phyloP scores from a whole-genome alignment of 2,329 filamentous ascomycete genomes.

The Colletotrichum sansevieriae region DNA sequence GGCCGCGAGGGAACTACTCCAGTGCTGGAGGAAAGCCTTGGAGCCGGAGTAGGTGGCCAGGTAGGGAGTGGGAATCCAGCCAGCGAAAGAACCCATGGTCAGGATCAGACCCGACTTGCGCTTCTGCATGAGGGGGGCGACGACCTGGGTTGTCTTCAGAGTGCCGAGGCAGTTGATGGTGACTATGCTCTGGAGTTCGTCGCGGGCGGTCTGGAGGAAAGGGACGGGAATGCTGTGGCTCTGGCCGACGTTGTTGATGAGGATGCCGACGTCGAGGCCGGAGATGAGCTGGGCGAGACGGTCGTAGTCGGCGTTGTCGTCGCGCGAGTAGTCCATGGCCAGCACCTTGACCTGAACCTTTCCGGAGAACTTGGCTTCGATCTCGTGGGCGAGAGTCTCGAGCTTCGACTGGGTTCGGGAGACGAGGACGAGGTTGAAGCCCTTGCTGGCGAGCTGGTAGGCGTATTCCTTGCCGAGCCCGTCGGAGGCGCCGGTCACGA shows the following conservation, averaged over 20 bases:
- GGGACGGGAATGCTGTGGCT: slow-evolving; percentile 93
- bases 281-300: slow-evolving; percentile 76
- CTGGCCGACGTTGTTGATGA: slow-evolving; percentile 97
- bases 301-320: slow-evolving; percentile 84
- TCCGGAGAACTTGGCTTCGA: slow-evolving; percentile 76
- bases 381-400: slow-evolving; percentile 79
- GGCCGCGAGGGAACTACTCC: slow-evolving; percentile 87
- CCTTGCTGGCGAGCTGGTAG: slow-evolving; percentile 87
- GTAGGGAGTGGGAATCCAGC: slow-evolving; percentile 90
- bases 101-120: slow-evolving; percentile 85
- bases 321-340: slow-evolving; percentile 91
- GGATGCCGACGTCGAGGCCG: slow-evolving; percentile 83
- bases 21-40: slow-evolving; percentile 98
- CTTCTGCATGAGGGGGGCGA: slow-evolving; percentile 86
- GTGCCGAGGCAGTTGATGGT: slow-evolving; percentile 96
- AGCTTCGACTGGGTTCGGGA: slow-evolving; percentile 97
- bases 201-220: slow-evolving; percentile 82
- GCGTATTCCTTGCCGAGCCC: slow-evolving; percentile 98
- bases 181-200: slow-evolving; percentile 90
- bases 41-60: slow-evolving; percentile 96
- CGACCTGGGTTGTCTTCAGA: slow-evolving; percentile 85
- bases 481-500: slow-evolving; percentile 95
- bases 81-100: slow-evolving; percentile 97
- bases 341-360: slow-evolving; percentile 80
- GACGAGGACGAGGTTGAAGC: slow-evolving; percentile 94